phyloP scores from a whole-genome alignment of 176 grass and related monocot genomes.

The Tuctoria greenei region DNA sequence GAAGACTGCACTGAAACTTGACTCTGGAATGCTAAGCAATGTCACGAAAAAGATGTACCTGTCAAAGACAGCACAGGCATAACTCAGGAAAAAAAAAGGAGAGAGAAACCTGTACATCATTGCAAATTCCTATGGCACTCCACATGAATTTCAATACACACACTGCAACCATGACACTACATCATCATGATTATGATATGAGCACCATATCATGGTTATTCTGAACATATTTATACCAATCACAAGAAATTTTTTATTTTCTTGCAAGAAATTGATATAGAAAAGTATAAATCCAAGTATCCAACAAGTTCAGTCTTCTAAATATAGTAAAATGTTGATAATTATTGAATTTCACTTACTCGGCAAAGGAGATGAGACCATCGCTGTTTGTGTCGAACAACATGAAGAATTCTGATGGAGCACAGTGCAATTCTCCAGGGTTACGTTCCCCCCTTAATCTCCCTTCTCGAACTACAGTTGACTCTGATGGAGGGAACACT shows the following conservation, averaged over 20 bases:
- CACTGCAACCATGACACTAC: background rate
- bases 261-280: background rate
- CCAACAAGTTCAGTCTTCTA: background rate
- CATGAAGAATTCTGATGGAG: constrained; percentile 80
- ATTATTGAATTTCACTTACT: constrained; percentile 60
- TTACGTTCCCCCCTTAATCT: constrained; percentile 66
- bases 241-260: background rate
- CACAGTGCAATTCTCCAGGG: constrained; percentile 72
- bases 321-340: background rate
- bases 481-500: constrained; percentile 96
- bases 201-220: background rate
- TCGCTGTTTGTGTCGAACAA: constrained; percentile 89
- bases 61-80: constrained; percentile 14
- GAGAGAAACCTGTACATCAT: background rate
- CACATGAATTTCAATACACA: background rate
- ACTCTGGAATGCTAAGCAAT: constrained; percentile 82
- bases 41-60: constrained; percentile 99
- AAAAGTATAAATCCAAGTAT: background rate
- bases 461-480: constrained; percentile 65
- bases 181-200: background rate
- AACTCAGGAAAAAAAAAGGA: constrained; percentile 25
- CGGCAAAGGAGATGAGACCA: constrained; percentile 90
- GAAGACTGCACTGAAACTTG: constrained; percentile 77
- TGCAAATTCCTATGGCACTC: constrained; percentile 1
- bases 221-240: background rate